Conservation (phyloP, 164 flowering plant genomes). For the Pachysandra terminalis region DNA sequence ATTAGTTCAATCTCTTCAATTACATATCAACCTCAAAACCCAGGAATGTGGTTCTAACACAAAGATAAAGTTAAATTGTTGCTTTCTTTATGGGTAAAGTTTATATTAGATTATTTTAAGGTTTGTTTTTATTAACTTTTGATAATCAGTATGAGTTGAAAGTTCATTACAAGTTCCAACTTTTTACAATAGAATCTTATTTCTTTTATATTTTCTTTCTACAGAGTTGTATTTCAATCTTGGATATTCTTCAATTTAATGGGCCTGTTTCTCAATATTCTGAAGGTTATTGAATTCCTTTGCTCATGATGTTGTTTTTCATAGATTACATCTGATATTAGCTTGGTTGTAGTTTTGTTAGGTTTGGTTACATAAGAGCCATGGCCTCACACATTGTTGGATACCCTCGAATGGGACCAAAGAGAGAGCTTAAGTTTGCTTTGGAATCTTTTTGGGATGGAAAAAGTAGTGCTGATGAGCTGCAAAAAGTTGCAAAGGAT, state of each 20-base stretch:
- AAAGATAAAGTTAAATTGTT: no score
- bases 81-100: no score
- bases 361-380: conserved; percentile 14
- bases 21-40: no score
- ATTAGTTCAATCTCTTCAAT: no score
- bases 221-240: not conserved
- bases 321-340: not conserved
- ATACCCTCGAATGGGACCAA: conserved; percentile 28
- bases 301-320: not conserved
- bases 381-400: conserved; percentile 30
- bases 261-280: not conserved
- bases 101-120: no score
- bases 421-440: conserved; percentile 30
- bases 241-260: no score
- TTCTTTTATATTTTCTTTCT: not conserved
- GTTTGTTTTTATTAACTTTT: not conserved
- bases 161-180: not conserved
- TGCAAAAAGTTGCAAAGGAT: conserved; percentile 26
- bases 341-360: conserved; percentile 3
- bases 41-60: no score
- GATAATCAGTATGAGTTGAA: not conserved
- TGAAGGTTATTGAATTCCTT: not conserved
- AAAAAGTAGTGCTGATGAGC: conserved; percentile 17
- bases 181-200: no score
- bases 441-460: conserved; percentile 28